A percentile compares a stretch with the other conserved stretches of the same genome.
Conservation (phyloP, 352 stramenopile species). For the Phytophthora uliginosa region DNA sequence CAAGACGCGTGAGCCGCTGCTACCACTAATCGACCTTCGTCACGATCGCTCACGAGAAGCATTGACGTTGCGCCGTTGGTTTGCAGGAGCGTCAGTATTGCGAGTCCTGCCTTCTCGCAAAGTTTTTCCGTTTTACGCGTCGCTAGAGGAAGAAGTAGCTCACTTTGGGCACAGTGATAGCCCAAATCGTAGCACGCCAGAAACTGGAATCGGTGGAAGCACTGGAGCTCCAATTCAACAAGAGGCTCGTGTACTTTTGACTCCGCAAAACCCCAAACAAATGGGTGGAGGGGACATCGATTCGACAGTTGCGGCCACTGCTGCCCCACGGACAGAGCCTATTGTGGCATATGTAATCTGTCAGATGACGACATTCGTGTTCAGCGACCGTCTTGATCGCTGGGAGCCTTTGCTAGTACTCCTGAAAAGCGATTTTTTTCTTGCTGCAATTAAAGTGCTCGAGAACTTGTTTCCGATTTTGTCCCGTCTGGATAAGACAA, state of each 20-base stretch:
- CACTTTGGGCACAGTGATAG: constrained; percentile 20
- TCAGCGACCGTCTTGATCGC: constrained; percentile 78
- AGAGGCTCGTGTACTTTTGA: constrained; percentile 39
- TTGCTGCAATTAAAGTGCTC: constrained; percentile 74
- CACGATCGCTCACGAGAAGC: constrained; percentile 80
- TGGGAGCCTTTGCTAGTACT: constrained; percentile 86
- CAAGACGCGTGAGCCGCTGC: constrained; percentile 68
- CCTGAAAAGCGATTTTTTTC: constrained; percentile 71
- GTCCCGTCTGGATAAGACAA: constrained; percentile 60
- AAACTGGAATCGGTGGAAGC: constrained; percentile 23
- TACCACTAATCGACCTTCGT: constrained; percentile 78
- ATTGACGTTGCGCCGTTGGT: constrained; percentile 82
- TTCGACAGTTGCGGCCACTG: constrained; percentile 41
- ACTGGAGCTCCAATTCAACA: constrained; percentile 53
- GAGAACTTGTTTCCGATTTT: constrained; percentile 81
- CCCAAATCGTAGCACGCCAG: background rate
- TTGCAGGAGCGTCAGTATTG: constrained; percentile 50
- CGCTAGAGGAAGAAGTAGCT: constrained; percentile 50
- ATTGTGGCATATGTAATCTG: constrained; percentile 91
- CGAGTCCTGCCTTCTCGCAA: constrained; percentile 43
- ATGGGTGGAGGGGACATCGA: constrained; percentile 31
- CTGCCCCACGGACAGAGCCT: constrained; percentile 74
- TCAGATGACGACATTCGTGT: constrained; percentile 84
- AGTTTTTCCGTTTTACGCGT: constrained; percentile 69
- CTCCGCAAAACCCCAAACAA: constrained; percentile 30